Base-by-base conservation (phyloP, 306 rosid species). In the Prunus mira region DNA sequence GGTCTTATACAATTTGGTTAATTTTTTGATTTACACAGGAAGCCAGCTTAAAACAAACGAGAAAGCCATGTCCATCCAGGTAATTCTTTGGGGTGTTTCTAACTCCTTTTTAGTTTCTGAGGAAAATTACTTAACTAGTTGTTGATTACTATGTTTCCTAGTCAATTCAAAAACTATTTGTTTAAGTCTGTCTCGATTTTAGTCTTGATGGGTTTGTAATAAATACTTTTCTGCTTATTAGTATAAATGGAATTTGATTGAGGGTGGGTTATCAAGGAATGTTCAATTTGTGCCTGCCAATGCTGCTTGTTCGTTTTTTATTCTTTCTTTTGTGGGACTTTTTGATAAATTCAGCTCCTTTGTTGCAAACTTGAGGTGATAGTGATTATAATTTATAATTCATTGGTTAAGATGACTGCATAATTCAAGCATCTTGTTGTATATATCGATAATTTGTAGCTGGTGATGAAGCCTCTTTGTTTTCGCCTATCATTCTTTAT, bases 31-130 rank as follows among this genome's bases (percentile, higher is more conserved):
- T 49, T 41, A 6, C 15, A 52, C 86, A 87, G 88, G 90, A 79
- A 87, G 90, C 73, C 90, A 87, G 72, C 90, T 87, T 28, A 87
- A 87, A 52, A 18, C 79, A 28, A 84, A 87, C 83, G 84, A 87
- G 85, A 82, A 84, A 72, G 90, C 88, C 55, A 87, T 87, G 90
- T 34, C 82, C 12, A 87, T 87, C 66, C 90, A 84, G 88, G 88
- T 84, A 57, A 62, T 19, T 47, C 67, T 14, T 5, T 11, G 20
- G 58, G 17, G 10, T 25, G 34, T 70, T 52, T 52, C 20, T 52
- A 52, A 52, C 20, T 18, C 58, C 3, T 52, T n/a, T 15, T 49
- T 77, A 11, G 32, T 10, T 70, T 25, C 17, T 32, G 2, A 34
- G 6, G 47, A 30, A 19, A 32, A 32, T 49, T n/a, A 32, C 3